Conservation (phyloP, 169 alveolate species). For the Cryptosporidium parvum region DNA sequence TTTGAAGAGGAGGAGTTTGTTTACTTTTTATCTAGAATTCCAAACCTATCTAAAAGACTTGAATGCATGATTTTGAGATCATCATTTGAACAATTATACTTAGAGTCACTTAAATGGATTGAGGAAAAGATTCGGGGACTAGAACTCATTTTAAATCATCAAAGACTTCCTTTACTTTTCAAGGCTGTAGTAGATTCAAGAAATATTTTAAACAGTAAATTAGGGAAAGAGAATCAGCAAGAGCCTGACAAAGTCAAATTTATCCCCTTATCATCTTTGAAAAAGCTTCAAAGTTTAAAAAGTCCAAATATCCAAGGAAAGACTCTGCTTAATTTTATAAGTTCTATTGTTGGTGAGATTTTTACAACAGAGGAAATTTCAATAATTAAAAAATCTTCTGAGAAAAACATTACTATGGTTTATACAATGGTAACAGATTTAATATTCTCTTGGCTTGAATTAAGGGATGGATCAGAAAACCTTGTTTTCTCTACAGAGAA, state of each 20-base stretch:
- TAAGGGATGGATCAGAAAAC: constrained; percentile 26
- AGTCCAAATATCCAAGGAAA: constrained; percentile 60
- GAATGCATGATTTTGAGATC: constrained; percentile 72
- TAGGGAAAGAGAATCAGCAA: background rate
- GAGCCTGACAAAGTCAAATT: constrained; percentile 25
- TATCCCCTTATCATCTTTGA: constrained; percentile 64
- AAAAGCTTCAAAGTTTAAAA: constrained; percentile 42
- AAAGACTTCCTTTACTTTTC: constrained; percentile 39
- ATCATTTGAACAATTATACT: constrained; percentile 60
- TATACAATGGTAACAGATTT: constrained; percentile 62
- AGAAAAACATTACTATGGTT: constrained; percentile 29
- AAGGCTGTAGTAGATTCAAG: constrained; percentile 38
- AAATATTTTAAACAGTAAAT: constrained; percentile 43
- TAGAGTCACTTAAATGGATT: constrained; percentile 68
- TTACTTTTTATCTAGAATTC: constrained; percentile 61
- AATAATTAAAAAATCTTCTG: constrained; percentile 57
- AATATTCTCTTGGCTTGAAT: constrained; percentile 64
- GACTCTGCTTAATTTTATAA: constrained; percentile 39
- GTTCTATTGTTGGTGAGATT: constrained; percentile 63
- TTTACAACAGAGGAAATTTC: constrained; percentile 49
- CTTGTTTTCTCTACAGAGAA: background rate
- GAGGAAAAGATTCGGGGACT: constrained; percentile 38
- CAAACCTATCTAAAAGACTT: constrained; percentile 56
- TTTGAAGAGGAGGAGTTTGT: constrained; percentile 75
- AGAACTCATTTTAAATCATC: constrained; percentile 28